These are phyloP conservation scores for Rosa hybrid DNA, from an alignment of 331 rosid species.

Conservation along the genomic window DNA sequence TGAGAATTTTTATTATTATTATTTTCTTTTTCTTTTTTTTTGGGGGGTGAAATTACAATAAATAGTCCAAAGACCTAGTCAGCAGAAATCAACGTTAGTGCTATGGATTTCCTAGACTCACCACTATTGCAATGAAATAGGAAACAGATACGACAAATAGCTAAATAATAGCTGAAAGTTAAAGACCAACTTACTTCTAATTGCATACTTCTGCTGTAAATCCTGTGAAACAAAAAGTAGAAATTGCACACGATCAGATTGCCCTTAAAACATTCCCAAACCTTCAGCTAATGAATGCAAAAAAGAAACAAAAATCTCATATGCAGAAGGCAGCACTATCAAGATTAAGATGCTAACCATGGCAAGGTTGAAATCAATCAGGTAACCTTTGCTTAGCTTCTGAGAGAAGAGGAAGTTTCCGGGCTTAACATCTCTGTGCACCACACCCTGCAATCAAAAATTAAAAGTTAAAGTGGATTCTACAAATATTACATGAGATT, in stretches of 20 bases:
- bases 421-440: constrained; percentile 47
- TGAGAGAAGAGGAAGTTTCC: constrained; percentile 46
- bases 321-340: background rate
- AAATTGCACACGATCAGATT: background rate
- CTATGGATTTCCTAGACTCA: constrained; percentile 3
- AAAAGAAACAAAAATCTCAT: background rate
- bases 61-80: background rate
- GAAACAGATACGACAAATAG: background rate
- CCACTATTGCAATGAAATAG: constrained; percentile 11
- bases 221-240: constrained; percentile 29
- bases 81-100: background rate
- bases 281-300: background rate
- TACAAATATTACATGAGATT: background rate
- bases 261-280: background rate
- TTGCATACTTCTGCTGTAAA: constrained; percentile 39
- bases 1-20: too few species aligned
- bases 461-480: background rate
- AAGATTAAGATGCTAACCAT: constrained; percentile 30
- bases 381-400: constrained; percentile 38
- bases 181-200: constrained; percentile 53
- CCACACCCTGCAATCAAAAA: constrained; percentile 32
- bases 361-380: constrained; percentile 46
- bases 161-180: background rate
- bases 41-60: too few species aligned
- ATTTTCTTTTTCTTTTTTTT: too few species aligned